Base-by-base conservation (phyloP, 768 basidiomycete species). In the Boletus rufocinnamomeus region DNA sequence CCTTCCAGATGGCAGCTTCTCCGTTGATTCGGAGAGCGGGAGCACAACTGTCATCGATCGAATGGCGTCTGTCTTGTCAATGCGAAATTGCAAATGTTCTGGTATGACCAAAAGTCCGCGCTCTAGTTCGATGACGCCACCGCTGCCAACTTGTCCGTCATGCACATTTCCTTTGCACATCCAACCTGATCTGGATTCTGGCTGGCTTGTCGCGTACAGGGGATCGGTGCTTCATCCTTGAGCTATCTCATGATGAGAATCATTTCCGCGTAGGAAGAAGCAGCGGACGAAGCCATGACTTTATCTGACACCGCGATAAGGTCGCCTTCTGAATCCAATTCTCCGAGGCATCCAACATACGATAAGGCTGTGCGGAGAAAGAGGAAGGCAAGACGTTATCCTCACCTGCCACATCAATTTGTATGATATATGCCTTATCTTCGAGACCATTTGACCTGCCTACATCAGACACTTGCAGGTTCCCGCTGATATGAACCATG, bases 311-410 rank as follows among this genome's bases (percentile, higher is more conserved):
- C 47, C 51, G 52, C 46, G 66, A 69, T 63, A 63, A 60, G 54
- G n/a, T 14, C 14, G 13, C 14, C 27, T 47, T 28, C n/a, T n/a
- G n/a, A n/a, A n/a, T n/a, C 25, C 35, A 34, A 28, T 58, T 69
- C 49, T 66, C 66, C 68, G 66, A 67, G 66, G 66, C 21, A 21
- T 41, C 21, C 40, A 41, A 50, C 34, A 35, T 37, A 51, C 32
- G 19, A 19, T 21, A 13, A 30, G 47, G 60, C 57, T 63, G 53
- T 57, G 52, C 44, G 45, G 16, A 50, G 45, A 59, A 45, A 37
- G 25, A 35, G 38, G 17, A 25, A 44, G 17, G 37, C 35, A 3
- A 32, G 28, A 54, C 48, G 56, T 63, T 54, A 57, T 50, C 19
- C 25, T 50, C 28, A 2, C 44, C 34, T 11, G 49, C 55, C 32